Evolutionary conservation across 441 rosid genomes (phyloP), one percentile per base, ranked within the genome.

Genomic region (Eruca vesicaria): DNA sequence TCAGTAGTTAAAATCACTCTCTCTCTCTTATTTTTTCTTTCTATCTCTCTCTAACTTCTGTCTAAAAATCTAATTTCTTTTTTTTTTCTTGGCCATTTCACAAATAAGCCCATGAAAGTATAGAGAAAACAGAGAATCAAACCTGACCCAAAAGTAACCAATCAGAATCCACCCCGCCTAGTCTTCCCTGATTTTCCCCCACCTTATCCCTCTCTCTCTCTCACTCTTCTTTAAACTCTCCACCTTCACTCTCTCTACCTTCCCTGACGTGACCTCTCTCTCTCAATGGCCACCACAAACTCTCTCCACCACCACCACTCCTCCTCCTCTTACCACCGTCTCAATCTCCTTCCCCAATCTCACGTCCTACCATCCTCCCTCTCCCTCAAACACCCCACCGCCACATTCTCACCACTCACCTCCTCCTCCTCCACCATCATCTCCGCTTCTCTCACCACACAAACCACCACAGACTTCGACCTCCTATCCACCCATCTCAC

Each of bases 401-500:
- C 72, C 9, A 57, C 83, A 26, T 63, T 80, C 71, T 35, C 81
- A 14, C 18, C 82, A 16, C 66, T 64, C 41, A 31, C 71, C 71
- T 33, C 53, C 20, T 61, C 59, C 31, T 53, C 83, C 23, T 20
- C 81, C 29, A 11, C 78, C 78, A 65, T 82, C 35, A 9, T 79
- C 31, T 57, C 90, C 28, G 43, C 84, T 43, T 33, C 84, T 8
- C 32, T 81, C 9, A 62, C 89, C 50, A 3, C 81, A 31, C 45
- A 86, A 78, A 78, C 83, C 28, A 65, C 87, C 35, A 83, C 81
- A 23, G 74, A 88, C 63, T 87, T 88, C 15, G 94, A 90, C 84
- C 82, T 85, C 82, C 91, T 95, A 75, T 79, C 68, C 4, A 84
- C 79, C 8, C 93, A 91, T 73, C 88, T 92, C 43, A 78, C 82